A percentile compares a stretch with the other conserved stretches of the same genome.
phyloP scores from a whole-genome alignment of 2,329 filamentous ascomycete species.

The Teratosphaeria epicoccoides region DNA sequence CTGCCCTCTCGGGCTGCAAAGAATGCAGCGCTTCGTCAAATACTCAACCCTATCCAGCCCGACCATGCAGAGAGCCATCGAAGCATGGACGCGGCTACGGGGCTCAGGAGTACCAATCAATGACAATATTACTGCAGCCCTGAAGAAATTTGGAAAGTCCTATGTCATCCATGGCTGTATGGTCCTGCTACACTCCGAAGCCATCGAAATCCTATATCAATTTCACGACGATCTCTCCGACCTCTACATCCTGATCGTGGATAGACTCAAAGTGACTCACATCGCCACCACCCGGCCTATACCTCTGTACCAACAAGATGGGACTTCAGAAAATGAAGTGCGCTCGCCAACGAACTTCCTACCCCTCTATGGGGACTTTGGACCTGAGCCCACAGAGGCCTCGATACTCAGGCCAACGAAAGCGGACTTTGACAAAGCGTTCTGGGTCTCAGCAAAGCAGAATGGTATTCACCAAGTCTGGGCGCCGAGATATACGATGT shows the following conservation, averaged over 20 bases:
- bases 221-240: slow-evolving; percentile 24
- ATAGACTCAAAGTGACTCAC: slow-evolving; percentile 40
- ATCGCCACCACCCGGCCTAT: slow-evolving; percentile 51
- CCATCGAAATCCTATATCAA: slow-evolving; percentile 29
- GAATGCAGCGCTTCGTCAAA: no score
- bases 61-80: background rate
- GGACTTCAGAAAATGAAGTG: slow-evolving; percentile 48
- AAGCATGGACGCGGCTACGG: no score
- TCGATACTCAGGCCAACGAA: slow-evolving; percentile 13
- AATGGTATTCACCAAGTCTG: slow-evolving; percentile 69
- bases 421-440: slow-evolving; percentile 52
- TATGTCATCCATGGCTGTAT: slow-evolving; percentile 49
- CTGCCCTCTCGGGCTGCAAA: background rate
- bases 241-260: slow-evolving; percentile 34
- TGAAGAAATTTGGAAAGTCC: slow-evolving; percentile 14
- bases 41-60: no score
- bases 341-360: slow-evolving; percentile 61
- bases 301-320: slow-evolving; percentile 15
- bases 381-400: slow-evolving; percentile 30
- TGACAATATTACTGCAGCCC: background rate
- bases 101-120: background rate
- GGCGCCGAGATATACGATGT: slow-evolving; percentile 90
- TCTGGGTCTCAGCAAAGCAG: slow-evolving; percentile 72
- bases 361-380: slow-evolving; percentile 66
- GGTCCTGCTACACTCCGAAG: slow-evolving; percentile 44